Evolutionary conservation across 2,329 filamentous ascomycete genomes (phyloP).

Genomic region (Basipetospora chlamydospora): DNA sequence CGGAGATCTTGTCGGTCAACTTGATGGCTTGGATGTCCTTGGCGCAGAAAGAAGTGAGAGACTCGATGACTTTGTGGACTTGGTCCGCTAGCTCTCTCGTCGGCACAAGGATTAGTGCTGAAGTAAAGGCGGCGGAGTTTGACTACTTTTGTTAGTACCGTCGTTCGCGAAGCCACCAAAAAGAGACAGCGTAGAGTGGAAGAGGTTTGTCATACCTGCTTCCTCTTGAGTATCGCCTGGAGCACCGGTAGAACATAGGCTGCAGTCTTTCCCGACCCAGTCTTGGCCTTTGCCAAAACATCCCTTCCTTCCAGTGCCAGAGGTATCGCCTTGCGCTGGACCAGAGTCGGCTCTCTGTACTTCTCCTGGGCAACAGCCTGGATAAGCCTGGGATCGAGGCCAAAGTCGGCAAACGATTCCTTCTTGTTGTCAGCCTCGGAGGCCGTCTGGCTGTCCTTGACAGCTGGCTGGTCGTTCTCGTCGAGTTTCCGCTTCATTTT

Average conservation of each 20-base stretch:
- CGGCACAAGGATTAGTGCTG: constrained; percentile 80
- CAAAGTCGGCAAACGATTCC: constrained; percentile 56
- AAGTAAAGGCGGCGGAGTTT: constrained; percentile 39
- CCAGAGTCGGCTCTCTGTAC: constrained; percentile 74
- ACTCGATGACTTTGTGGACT: constrained; percentile 63
- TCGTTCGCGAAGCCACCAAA: neutral
- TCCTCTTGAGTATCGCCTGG: constrained; percentile 67
- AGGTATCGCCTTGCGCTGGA: constrained; percentile 79
- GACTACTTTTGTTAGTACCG: constrained; percentile 14
- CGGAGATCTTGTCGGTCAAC: constrained; percentile 78
- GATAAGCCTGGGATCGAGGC: constrained; percentile 70
- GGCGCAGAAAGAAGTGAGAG: constrained; percentile 68
- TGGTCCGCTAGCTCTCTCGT: constrained; percentile 91
- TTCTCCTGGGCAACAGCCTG: constrained; percentile 75
- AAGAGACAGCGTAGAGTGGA: neutral
- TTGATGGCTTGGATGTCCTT: constrained; percentile 75
- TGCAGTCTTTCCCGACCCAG: constrained; percentile 94
- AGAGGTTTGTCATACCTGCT: constrained; percentile 35
- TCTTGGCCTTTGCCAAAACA: constrained; percentile 83
- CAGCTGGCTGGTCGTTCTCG: constrained; percentile 33
- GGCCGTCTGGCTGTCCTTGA: constrained; percentile 11
- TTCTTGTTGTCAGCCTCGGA: constrained; percentile 7
- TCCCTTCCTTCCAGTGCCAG: constrained; percentile 77
- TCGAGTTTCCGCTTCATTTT: constrained; percentile 49
- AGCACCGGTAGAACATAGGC: constrained; percentile 86